Conservation (phyloP, 441 rosid genomes). For the Viola pubescens region DNA sequence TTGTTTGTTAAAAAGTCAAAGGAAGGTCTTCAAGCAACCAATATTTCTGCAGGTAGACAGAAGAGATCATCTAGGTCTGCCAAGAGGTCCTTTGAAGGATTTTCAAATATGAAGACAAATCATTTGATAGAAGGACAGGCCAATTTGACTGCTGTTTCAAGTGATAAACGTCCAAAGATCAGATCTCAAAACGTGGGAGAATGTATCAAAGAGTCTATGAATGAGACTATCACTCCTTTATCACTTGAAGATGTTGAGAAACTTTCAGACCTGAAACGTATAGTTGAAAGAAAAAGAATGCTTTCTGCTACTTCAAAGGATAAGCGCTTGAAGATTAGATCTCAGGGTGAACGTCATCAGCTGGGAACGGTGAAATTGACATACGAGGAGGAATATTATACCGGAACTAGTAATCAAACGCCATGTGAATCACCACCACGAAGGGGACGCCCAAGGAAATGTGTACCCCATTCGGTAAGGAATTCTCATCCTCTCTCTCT, state of each 20-base stretch:
- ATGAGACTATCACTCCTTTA: conserved; percentile 11
- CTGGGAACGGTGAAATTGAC: conserved; percentile 12
- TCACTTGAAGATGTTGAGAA: conserved; percentile 30
- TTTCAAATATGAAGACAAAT: conserved; percentile 26
- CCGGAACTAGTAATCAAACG: conserved; percentile 20
- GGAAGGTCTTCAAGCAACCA: conserved; percentile 22
- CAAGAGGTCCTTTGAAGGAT: conserved; percentile 49
- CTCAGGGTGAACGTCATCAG: conserved; percentile 22
- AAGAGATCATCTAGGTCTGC: conserved; percentile 42
- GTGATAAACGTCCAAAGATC: conserved; percentile 27
- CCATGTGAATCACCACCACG: conserved; percentile 30
- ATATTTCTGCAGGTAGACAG: conserved; percentile 21
- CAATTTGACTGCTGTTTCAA: conserved; percentile 15
- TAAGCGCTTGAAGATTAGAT: conserved; percentile 25
- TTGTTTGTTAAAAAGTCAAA: conserved; percentile 40
- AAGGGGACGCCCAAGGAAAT: conserved; percentile 37
- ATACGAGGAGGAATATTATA: conserved; percentile 22
- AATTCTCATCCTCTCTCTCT: conserved; percentile 10
- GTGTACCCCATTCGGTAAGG: conserved; percentile 29
- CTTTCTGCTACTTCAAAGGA: conserved; percentile 20
- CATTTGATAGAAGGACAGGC: conserved; percentile 15
- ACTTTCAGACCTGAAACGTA: conserved; percentile 25
- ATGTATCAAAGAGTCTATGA: conserved; percentile 2
- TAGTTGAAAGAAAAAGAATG: conserved; percentile 16
- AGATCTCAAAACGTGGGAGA: conserved; percentile 21